Evolutionary conservation across 2,329 filamentous ascomycete genomes (phyloP).

Genomic region (Arachnomyces sp.): DNA sequence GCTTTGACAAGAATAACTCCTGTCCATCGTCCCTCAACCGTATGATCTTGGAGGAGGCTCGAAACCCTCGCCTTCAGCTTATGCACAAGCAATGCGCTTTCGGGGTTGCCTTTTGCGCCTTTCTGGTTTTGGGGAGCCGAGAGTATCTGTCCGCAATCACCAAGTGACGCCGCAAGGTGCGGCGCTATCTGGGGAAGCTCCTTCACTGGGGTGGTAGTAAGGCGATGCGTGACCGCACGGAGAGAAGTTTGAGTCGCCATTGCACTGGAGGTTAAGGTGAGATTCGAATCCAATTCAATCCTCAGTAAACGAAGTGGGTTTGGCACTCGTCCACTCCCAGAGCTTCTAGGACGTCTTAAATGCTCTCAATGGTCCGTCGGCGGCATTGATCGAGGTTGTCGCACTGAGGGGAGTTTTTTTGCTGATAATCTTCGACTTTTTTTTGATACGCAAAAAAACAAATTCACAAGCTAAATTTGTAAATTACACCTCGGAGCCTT

Average conservation of each 20-base stretch:
- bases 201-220: conserved; percentile 62
- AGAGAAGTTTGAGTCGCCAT: conserved; percentile 29
- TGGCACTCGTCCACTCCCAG: too few relatives aligned
- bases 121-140: conserved; percentile 52
- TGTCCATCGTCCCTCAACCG: conserved; percentile 63
- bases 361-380: too few relatives aligned
- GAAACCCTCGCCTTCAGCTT: conserved; percentile 72
- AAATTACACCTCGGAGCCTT: too few relatives aligned
- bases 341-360: too few relatives aligned
- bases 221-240: conserved; percentile 38
- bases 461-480: too few relatives aligned
- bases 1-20: conserved; percentile 73
- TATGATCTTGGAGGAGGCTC: conserved; percentile 69
- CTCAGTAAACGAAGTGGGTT: too few relatives aligned
- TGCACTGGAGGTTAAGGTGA: background rate
- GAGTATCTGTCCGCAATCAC: conserved; percentile 50
- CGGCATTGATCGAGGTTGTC: too few relatives aligned
- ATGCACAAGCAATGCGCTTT: conserved; percentile 63
- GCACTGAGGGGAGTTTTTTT: too few relatives aligned
- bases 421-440: too few relatives aligned
- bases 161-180: conserved; percentile 52
- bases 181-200: conserved; percentile 68
- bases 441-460: too few relatives aligned
- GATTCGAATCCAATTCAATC: too few relatives aligned
- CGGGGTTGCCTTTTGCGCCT: conserved; percentile 54